Conservation (phyloP, 1,284 basidiomycete species). For the Melanopsichium pennsylvanicum region DNA sequence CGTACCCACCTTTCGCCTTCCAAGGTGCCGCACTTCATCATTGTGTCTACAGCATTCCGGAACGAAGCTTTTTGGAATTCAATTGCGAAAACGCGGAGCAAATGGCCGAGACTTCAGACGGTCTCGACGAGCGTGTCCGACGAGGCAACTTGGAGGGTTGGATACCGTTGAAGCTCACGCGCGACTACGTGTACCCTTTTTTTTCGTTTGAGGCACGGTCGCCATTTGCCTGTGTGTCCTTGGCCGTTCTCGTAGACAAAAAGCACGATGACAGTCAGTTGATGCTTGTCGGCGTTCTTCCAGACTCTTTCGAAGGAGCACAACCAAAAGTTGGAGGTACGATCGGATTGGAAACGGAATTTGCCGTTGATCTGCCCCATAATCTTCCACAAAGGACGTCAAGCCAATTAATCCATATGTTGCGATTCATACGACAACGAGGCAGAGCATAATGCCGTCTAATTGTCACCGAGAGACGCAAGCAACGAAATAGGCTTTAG, state of each 20-base stretch:
- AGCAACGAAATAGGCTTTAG: too few species aligned
- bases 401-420: not conserved
- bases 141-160: slow-evolving; percentile 6
- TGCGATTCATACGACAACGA: slow-evolving; percentile 2
- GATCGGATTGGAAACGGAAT: not conserved
- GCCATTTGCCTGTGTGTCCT: slow-evolving; percentile 1
- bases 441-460: not conserved
- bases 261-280: slow-evolving; percentile 3
- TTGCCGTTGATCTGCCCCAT: slow-evolving; percentile 5
- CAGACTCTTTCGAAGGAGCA: slow-evolving; percentile 2
- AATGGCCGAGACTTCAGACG: not conserved
- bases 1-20: too few species aligned
- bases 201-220: not conserved
- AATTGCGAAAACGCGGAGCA: slow-evolving; percentile 1
- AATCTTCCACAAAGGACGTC: slow-evolving; percentile 2
- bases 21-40: slow-evolving; percentile 6
- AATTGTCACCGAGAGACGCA: too few species aligned
- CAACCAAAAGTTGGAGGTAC: slow-evolving; percentile 2
- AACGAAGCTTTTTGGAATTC: not conserved
- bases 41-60: not conserved
- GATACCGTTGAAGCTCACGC: slow-evolving; percentile 6
- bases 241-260: slow-evolving; percentile 2
- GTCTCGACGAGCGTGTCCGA: not conserved
- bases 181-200: slow-evolving; percentile 5
- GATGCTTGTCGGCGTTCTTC: slow-evolving; percentile 3